Conservation (phyloP, 1,284 basidiomycete species). For the Sutorius eximius region DNA sequence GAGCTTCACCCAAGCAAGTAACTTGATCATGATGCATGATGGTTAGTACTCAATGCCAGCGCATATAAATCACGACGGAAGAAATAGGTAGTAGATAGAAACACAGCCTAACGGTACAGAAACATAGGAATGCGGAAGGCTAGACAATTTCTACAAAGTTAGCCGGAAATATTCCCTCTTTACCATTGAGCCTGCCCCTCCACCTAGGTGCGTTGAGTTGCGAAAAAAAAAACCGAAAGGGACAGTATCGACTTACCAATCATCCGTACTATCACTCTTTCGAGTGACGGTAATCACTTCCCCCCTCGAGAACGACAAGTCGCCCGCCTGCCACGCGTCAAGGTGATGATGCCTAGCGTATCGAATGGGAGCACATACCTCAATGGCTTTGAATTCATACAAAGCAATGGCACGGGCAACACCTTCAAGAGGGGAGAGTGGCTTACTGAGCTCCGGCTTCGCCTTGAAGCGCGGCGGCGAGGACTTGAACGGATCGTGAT, state of each 20-base stretch:
- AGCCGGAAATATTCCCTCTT: slow-evolving; percentile 59
- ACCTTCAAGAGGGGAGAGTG: slow-evolving; percentile 54
- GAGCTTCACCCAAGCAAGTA: too few relatives aligned
- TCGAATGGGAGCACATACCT: slow-evolving; percentile 44
- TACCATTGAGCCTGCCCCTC: slow-evolving; percentile 55
- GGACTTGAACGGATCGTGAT: slow-evolving; percentile 2
- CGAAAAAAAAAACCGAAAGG: not conserved
- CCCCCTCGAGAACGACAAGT: slow-evolving; percentile 83
- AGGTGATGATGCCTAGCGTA: slow-evolving; percentile 3
- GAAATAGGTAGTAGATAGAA: not conserved
- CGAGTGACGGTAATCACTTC: slow-evolving; percentile 77
- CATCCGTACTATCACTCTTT: slow-evolving; percentile 74
- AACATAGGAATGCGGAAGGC: not conserved
- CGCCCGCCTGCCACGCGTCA: slow-evolving; percentile 54
- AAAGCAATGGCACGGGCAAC: slow-evolving; percentile 77
- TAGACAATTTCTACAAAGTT: slow-evolving; percentile 63
- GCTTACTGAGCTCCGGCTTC: slow-evolving; percentile 50
- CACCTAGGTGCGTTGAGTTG: slow-evolving; percentile 53
- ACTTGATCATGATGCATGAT: too few relatives aligned
- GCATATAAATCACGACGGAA: not conserved
- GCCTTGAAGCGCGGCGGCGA: slow-evolving; percentile 41
- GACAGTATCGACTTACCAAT: slow-evolving; percentile 56
- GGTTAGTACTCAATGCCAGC: not conserved
- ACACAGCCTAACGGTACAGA: slow-evolving; percentile 4
- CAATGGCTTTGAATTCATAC: slow-evolving; percentile 73